phyloP scores from a whole-genome alignment of 2,329 filamentous ascomycete species.

The Cladosporium oxysporum region DNA sequence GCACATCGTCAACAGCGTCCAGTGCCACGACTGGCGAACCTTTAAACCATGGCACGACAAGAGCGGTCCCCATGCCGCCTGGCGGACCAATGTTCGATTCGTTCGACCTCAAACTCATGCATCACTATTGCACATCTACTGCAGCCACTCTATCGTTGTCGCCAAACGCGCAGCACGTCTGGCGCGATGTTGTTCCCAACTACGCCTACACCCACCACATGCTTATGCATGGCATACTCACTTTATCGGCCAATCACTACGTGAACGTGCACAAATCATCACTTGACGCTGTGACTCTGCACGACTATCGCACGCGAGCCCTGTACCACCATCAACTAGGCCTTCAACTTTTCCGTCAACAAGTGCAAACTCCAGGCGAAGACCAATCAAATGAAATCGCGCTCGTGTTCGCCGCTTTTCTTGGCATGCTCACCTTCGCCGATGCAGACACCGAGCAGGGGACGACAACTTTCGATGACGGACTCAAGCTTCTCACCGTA shows the following conservation, averaged over 20 bases:
- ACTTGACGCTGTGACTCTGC: conserved; percentile 17
- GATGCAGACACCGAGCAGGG: conserved; percentile 10
- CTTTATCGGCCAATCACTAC: conserved; percentile 31
- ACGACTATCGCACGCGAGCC: conserved; percentile 29
- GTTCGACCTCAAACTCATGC: conserved; percentile 33
- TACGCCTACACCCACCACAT: conserved; percentile 26
- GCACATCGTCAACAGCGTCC: conserved; percentile 3
- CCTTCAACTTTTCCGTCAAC: conserved; percentile 29
- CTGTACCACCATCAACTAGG: conserved; percentile 33
- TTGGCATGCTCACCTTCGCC: conserved; percentile 18
- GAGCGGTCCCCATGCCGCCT: neutral
- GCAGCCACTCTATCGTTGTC: conserved; percentile 26
- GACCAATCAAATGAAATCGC: neutral
- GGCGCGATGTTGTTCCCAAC: conserved; percentile 28
- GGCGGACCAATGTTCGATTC: conserved; percentile 26
- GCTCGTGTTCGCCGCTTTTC: conserved; percentile 4
- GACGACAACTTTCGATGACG: conserved; percentile 1
- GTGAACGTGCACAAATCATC: conserved; percentile 21
- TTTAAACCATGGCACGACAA: neutral
- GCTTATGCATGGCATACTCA: conserved; percentile 34
- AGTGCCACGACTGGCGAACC: neutral
- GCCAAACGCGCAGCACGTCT: conserved; percentile 26
- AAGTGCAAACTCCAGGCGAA: conserved; percentile 5
- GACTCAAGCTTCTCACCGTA: neutral
- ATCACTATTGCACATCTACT: conserved; percentile 32